These are phyloP conservation scores for Microcyclospora tardicrescens DNA, from an alignment of 2,329 filamentous ascomycete species.

Conservation along the genomic window DNA sequence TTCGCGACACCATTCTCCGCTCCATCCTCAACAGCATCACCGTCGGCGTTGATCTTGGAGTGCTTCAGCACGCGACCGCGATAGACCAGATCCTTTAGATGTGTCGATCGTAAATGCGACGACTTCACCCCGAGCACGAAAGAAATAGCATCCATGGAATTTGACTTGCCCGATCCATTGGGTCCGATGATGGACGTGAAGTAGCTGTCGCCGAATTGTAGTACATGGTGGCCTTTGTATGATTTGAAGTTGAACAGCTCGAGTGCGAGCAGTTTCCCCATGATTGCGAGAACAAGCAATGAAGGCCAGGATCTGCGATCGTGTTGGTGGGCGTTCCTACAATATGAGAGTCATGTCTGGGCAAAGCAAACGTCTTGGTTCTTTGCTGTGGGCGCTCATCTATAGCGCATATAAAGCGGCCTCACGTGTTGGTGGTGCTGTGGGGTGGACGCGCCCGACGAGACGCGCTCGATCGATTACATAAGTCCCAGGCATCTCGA, in stretches of 20 bases:
- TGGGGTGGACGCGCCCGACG: too few relatives aligned
- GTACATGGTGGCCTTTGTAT: slow-evolving; percentile 89
- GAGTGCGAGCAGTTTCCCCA: slow-evolving; percentile 92
- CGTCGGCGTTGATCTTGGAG: slow-evolving; percentile 83
- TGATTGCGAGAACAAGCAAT: slow-evolving; percentile 33
- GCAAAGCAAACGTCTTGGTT: background rate
- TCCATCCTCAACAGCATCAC: slow-evolving; percentile 47
- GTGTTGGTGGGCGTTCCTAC: background rate
- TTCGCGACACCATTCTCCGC: slow-evolving; percentile 42
- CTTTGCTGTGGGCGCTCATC: too few relatives aligned
- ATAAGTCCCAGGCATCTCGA: too few relatives aligned
- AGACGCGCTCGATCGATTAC: too few relatives aligned
- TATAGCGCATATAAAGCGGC: too few relatives aligned
- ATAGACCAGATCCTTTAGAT: slow-evolving; percentile 90
- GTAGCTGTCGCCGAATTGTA: slow-evolving; percentile 94
- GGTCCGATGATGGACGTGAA: slow-evolving; percentile 99
- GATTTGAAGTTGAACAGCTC: slow-evolving; percentile 99
- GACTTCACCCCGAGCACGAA: slow-evolving; percentile 98
- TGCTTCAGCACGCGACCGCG: slow-evolving; percentile 86
- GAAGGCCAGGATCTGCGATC: background rate
- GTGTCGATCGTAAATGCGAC: slow-evolving; percentile 86
- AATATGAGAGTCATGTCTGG: too few relatives aligned
- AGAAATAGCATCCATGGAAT: slow-evolving; percentile 98
- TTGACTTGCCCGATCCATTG: slow-evolving; percentile 98
- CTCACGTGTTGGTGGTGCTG: too few relatives aligned